phyloP scores from a whole-genome alignment of 768 basidiomycete species.

The Lyophyllum decastes region DNA sequence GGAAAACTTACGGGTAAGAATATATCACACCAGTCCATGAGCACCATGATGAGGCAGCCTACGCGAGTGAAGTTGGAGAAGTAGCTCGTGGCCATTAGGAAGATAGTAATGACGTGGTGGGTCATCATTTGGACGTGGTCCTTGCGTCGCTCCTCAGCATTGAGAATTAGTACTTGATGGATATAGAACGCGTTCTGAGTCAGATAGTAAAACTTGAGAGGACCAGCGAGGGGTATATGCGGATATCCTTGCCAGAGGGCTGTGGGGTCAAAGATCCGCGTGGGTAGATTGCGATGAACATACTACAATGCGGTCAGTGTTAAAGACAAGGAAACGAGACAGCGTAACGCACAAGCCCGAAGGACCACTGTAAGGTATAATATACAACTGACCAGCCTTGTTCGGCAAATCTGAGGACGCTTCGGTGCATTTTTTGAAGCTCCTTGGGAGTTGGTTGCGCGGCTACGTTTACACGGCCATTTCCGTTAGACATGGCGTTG shows the following conservation, averaged over 20 bases:
- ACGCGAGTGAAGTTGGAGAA: constrained; percentile 83
- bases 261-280: constrained; percentile 57
- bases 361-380: constrained; percentile 71
- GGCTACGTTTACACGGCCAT: constrained; percentile 22
- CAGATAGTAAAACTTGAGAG: constrained; percentile 90
- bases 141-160: constrained; percentile 88
- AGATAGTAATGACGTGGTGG: constrained; percentile 89
- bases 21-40: constrained; percentile 96
- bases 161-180: constrained; percentile 89
- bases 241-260: constrained; percentile 84
- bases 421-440: constrained; percentile 62
- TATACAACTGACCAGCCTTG: constrained; percentile 92
- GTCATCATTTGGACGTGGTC: constrained; percentile 97
- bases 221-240: constrained; percentile 73
- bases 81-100: constrained; percentile 79
- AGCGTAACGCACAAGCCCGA: constrained; percentile 74
- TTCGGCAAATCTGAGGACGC: constrained; percentile 87
- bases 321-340: constrained; percentile 13
- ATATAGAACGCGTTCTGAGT: constrained; percentile 86
- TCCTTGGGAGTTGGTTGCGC: constrained; percentile 39
- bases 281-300: constrained; percentile 73
- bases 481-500: constrained; percentile 36
- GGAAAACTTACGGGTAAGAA: constrained; percentile 74
- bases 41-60: constrained; percentile 84
- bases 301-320: constrained; percentile 53